Evolutionary conservation across 2,329 filamentous ascomycete genomes (phyloP).

Genomic region (Tolypocladium guangdongense): DNA sequence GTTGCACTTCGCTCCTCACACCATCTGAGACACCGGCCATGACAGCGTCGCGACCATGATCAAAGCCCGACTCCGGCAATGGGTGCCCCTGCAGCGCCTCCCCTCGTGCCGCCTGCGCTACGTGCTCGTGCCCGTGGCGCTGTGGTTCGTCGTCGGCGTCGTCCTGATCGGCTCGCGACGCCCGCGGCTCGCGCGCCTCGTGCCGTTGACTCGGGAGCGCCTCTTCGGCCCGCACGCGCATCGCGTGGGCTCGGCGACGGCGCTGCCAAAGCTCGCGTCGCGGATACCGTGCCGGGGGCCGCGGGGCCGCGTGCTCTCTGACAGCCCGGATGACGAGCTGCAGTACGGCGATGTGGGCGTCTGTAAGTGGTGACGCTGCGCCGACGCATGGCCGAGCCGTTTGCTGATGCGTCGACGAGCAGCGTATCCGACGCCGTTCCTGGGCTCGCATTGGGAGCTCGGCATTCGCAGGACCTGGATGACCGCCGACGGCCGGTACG

Average conservation of each 20-base stretch:
- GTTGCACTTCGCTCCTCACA: background rate
- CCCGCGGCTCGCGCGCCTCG: background rate
- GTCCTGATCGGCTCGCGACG: background rate
- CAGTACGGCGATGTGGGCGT: background rate
- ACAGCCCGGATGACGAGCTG: constrained; percentile 4
- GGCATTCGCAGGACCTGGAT: constrained; percentile 19
- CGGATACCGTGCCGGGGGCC: constrained; percentile 17
- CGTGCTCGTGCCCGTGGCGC: background rate
- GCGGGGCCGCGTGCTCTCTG: constrained; percentile 25
- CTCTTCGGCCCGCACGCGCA: background rate
- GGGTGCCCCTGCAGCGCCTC: background rate
- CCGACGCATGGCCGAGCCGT: fast-evolving
- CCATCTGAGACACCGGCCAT: background rate
- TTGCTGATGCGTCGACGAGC: background rate
- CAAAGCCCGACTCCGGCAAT: background rate
- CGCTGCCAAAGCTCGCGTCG: background rate
- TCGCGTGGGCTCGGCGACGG: background rate
- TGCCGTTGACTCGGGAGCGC: background rate
- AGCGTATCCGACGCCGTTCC: constrained; percentile 19
- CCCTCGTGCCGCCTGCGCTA: constrained; percentile 1
- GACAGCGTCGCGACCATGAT: background rate
- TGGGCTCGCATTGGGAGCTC: constrained; percentile 19
- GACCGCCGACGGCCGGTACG: constrained; percentile 15
- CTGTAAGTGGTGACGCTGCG: background rate
- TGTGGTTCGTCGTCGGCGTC: background rate